phyloP scores from a whole-genome alignment of 306 rosid species.

The Erythrophleum fordii region DNA sequence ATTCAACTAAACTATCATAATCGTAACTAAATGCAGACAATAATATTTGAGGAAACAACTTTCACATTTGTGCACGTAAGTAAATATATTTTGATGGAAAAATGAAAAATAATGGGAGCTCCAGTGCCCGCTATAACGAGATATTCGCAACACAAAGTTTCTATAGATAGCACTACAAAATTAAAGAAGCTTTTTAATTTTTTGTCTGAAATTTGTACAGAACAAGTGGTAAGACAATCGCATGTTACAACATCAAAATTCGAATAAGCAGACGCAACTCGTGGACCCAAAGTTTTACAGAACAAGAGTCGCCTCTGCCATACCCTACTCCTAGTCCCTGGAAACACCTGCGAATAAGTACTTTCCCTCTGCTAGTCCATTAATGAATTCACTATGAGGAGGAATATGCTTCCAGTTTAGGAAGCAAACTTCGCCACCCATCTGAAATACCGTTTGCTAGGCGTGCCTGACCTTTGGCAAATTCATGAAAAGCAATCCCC shows the following conservation, averaged over 20 bases:
- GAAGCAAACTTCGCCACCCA: no score
- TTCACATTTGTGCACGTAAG: no score
- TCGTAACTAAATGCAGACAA: no score
- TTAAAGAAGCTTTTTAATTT: conserved; percentile 24
- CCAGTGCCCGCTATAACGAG: neutral
- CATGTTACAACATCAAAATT: conserved; percentile 47
- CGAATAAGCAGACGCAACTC: conserved; percentile 46
- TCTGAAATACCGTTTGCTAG: no score
- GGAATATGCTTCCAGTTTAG: conserved; percentile 80
- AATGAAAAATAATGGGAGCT: neutral
- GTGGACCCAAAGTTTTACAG: conserved; percentile 38
- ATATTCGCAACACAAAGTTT: neutral
- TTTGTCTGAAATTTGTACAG: conserved; percentile 60
- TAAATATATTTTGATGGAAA: neutral
- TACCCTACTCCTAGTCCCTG: conserved; percentile 2
- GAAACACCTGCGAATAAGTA: conserved; percentile 24
- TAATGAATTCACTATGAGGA: conserved; percentile 40
- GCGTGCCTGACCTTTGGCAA: no score
- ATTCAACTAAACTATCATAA: no score
- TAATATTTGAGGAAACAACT: no score
- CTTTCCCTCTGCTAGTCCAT: conserved; percentile 8
- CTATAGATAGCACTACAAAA: conserved; percentile 26
- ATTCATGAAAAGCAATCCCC: conserved; percentile 91
- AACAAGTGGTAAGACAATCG: conserved; percentile 36
- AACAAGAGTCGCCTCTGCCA: conserved; percentile 43